These are phyloP conservation scores for Prunella vulgaris DNA, from an alignment of 257 asterid species.

Conservation along the genomic window DNA sequence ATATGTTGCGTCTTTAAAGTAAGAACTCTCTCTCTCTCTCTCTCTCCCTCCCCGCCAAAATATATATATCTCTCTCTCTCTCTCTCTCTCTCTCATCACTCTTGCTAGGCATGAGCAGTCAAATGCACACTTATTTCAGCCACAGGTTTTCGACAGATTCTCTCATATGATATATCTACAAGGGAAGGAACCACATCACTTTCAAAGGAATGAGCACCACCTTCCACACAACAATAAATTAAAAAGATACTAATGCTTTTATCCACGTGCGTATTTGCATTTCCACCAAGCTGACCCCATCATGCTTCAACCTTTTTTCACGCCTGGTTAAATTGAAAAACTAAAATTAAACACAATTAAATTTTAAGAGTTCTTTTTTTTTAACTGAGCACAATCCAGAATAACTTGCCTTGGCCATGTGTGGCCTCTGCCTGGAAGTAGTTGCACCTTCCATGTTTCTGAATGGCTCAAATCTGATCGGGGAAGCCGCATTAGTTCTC, in stretches of 20 bases:
- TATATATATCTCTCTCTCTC: too few relatives aligned
- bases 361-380: background rate
- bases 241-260: background rate
- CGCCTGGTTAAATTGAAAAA: constrained; percentile 10
- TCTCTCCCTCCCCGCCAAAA: too few relatives aligned
- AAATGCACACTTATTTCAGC: too few relatives aligned
- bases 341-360: background rate
- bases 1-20: too few relatives aligned
- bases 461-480: background rate
- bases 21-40: background rate
- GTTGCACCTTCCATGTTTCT: constrained; percentile 20
- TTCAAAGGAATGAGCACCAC: background rate
- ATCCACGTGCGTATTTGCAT: background rate
- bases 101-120: too few relatives aligned
- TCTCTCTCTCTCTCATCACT: background rate
- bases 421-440: constrained; percentile 18
- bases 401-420: constrained; percentile 22
- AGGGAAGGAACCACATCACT: background rate
- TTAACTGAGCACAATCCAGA: background rate
- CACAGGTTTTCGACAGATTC: background rate
- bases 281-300: background rate
- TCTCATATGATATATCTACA: constrained; percentile 19
- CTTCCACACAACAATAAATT: background rate
- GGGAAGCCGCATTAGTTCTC: constrained; percentile 17
- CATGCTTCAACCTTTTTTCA: constrained; percentile 5